These are phyloP conservation scores for Xylaria sp. DNA, from an alignment of 2,329 filamentous ascomycete species.

Conservation along the genomic window DNA sequence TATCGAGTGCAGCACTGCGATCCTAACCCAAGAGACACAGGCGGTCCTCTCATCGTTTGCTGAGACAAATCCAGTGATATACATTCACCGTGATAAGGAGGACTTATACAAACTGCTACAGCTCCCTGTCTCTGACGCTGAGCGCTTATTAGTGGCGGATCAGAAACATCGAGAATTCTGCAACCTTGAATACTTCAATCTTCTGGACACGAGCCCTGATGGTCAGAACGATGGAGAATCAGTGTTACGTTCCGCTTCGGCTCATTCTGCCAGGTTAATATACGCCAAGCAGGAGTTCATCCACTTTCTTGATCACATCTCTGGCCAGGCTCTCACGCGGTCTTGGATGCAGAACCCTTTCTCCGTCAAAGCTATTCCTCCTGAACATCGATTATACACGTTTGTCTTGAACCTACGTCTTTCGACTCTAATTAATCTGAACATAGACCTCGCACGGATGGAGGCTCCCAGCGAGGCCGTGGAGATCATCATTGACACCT, in stretches of 20 bases:
- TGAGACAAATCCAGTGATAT: constrained; percentile 74
- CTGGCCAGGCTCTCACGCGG: constrained; percentile 62
- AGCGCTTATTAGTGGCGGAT: constrained; percentile 66
- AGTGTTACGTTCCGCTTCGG: constrained; percentile 56
- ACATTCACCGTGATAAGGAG: constrained; percentile 73
- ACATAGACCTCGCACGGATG: constrained; percentile 63
- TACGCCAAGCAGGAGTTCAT: constrained; percentile 70
- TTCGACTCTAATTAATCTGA: constrained; percentile 64
- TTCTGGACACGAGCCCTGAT: constrained; percentile 60
- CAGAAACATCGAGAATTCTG: constrained; percentile 70
- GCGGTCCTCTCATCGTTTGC: constrained; percentile 68
- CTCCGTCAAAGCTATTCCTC: constrained; percentile 67
- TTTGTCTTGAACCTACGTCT: constrained; percentile 72
- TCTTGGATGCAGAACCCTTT: constrained; percentile 69
- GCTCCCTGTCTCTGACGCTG: constrained; percentile 58
- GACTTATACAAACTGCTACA: constrained; percentile 70
- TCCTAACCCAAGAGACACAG: constrained; percentile 70
- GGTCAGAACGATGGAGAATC: constrained; percentile 47
- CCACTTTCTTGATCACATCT: constrained; percentile 67
- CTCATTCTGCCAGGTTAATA: constrained; percentile 68
- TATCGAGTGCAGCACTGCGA: constrained; percentile 75
- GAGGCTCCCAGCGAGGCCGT: constrained; percentile 70
- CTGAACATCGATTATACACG: constrained; percentile 68
- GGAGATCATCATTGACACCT: constrained; percentile 69
- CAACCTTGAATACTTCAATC: constrained; percentile 78